Evolutionary conservation across 2,329 filamentous ascomycete genomes (phyloP), one percentile per base, ranked within the genome.

Genomic region (Hypoxylon rubiginosum): DNA sequence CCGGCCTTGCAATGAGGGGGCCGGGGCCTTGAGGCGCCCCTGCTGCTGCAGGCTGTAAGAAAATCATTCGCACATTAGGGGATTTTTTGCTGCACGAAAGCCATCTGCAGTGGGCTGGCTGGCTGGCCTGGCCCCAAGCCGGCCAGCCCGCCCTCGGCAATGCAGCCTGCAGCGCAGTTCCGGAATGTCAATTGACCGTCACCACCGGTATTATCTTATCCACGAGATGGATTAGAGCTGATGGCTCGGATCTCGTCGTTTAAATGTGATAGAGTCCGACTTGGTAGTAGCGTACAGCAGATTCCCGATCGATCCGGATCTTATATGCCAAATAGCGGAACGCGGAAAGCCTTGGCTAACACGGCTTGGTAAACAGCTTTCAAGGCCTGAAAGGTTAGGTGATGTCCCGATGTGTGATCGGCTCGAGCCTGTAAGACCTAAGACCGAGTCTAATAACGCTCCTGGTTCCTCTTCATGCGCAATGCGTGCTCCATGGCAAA

Each of bases 271-370:
- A 64, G 66, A 55, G 62, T 58, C 62, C 55, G 66, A 68, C 62
- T 62, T 61, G 52, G 57, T 63, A 54, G 49, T 48, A 62, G 52
- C 50, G 58, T 57, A 66, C 57, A 64, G 58, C 49, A 69, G 64
- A 62, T 67, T 65, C 69, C 39, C 69, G 69, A 71, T 71, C 69
- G 69, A 71, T 66, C 69, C 69, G 67, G 67, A 67, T 70, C 67
- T 67, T 36, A 49, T 54, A 48, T 64, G 36, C 63, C 58, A 17
- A 65, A 62, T 59, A 43, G 58, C 60, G 62, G 63, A 59, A 60
- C 51, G 36, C 56, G 53, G 62, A 53, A 26, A 49, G 34, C 41
- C 64, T 58, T 62, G 61, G 49, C 58, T 62, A 34, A 30, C 50
- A 49, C 54, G 46, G 60, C 45, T 53, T 57, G 57, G 46, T 53